Evolutionary conservation across 768 basidiomycete genomes (phyloP).

Genomic region (Termitomyces sp.): DNA sequence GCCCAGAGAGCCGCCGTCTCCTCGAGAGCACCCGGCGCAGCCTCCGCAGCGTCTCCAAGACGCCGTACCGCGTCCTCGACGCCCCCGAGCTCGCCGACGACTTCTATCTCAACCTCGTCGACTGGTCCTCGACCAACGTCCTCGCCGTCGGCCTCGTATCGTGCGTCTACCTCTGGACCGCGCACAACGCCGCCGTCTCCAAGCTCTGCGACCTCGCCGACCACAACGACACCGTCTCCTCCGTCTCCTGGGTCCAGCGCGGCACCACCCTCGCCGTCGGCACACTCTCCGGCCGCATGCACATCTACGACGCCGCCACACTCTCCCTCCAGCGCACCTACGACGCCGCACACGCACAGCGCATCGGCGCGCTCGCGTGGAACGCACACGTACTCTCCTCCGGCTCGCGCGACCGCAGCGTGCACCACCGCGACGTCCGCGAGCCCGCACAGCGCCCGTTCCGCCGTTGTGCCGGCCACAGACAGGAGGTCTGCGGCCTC

Average conservation of each 20-base stretch:
- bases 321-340: conserved; percentile 78
- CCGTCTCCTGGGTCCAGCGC: conserved; percentile 91
- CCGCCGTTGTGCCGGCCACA: conserved; percentile 65
- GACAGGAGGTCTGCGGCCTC: conserved; percentile 94
- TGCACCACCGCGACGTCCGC: conserved; percentile 91
- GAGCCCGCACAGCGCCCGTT: conserved; percentile 62
- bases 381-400: conserved; percentile 83
- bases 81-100: conserved; percentile 97
- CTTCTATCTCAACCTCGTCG: conserved; percentile 96
- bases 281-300: conserved; percentile 81
- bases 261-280: conserved; percentile 91
- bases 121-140: conserved; percentile 95
- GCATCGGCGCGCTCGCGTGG: conserved; percentile 95
- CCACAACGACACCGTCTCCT: conserved; percentile 74
- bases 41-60: conserved; percentile 83
- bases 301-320: conserved; percentile 89
- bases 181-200: conserved; percentile 86
- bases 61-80: conserved; percentile 94
- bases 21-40: conserved; percentile 82
- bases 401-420: conserved; percentile 86
- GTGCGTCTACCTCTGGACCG: conserved; percentile 97
- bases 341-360: conserved; percentile 76
- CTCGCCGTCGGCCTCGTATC: conserved; percentile 89
- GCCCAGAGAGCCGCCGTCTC: conserved; percentile 73
- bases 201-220: conserved; percentile 80